A percentile compares a stretch with the other conserved stretches of the same genome.
Evolutionary conservation across 1,284 basidiomycete species (phyloP).

Genomic region (Kwoniella shivajii): DNA sequence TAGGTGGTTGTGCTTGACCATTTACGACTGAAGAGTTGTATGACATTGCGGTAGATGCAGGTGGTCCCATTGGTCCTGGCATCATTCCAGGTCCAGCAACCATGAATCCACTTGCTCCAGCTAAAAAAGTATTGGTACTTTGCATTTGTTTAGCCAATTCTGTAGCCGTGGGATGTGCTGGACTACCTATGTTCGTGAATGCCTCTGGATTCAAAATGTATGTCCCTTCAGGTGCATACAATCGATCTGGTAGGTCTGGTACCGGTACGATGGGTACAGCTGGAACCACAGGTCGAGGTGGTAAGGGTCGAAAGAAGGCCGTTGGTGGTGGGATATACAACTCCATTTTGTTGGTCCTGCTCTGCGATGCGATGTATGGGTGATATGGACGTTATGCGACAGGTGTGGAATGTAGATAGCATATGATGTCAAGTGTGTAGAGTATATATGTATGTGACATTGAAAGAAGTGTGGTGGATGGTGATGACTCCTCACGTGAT

Average conservation of each 20-base stretch:
- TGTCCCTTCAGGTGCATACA: slow-evolving; percentile 48
- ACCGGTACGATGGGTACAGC: slow-evolving; percentile 45
- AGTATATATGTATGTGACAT: no score
- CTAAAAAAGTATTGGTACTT: slow-evolving; percentile 8
- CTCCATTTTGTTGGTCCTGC: slow-evolving; percentile 27
- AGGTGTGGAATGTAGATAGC: no score
- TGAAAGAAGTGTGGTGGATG: no score
- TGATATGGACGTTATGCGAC: no score
- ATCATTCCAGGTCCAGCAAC: slow-evolving; percentile 19
- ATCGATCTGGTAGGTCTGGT: slow-evolving; percentile 37
- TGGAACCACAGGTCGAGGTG: slow-evolving; percentile 39
- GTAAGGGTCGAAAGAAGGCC: slow-evolving; percentile 11
- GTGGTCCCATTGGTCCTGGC: slow-evolving; percentile 4
- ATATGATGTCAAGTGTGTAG: no score
- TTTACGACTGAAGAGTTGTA: slow-evolving; percentile 46
- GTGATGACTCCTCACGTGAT: no score
- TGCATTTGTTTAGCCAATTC: slow-evolving; percentile 17
- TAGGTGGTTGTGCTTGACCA: slow-evolving; percentile 42
- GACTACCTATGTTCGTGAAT: slow-evolving; percentile 45
- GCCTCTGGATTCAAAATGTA: slow-evolving; percentile 34
- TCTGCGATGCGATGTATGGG: no score
- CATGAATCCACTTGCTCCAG: slow-evolving; percentile 29
- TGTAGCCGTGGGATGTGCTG: slow-evolving; percentile 30
- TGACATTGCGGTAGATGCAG: slow-evolving; percentile 35
- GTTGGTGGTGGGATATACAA: slow-evolving; percentile 22